Evolutionary conservation across 2,329 filamentous ascomycete genomes (phyloP), one percentile per base, ranked within the genome.

Genomic region (Fusarium euwallaceae): DNA sequence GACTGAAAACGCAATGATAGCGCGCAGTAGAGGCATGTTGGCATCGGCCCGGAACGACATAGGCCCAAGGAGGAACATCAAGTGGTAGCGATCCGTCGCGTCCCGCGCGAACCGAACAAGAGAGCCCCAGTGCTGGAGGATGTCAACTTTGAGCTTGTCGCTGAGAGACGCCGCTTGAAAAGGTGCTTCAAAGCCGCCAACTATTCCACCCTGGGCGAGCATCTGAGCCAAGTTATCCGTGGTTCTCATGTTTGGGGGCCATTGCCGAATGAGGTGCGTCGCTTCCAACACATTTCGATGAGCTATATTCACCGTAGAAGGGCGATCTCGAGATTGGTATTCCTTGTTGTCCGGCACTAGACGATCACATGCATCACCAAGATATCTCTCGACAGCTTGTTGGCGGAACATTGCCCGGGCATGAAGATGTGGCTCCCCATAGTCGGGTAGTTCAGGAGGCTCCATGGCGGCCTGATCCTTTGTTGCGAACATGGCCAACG

Each of bases 281-380:
- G 74, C 59, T 32, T 78, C 77, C 9, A 78, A 67, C 24, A 78
- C 77, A n/a, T 78, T 78, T 7, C 74, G 69, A 56, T 76, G 69
- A 48, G 68, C 64, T 16, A 72, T 72, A 12, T 77, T 78, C 3
- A 51, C 29, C 17, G 56, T 24, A 22, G 77, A 78, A 24, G 73
- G 77, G 6, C 70, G 59, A 29, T 78, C 77, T 17, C 77, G 69
- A 20, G 77, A 61, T n/a, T 60, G 24, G 37, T 78, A 78, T 7
- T 20, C 43, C 10, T 20, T 60, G 9, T 71, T 66, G 4, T n/a
- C 27, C 6, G 74, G 67, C 9, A n/a, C 27, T 14, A 16, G 9
- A 6, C 70, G 74, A 17, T 62, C 51, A 8, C 41, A 64, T 0
- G 64, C 56, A 36, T 70, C 68, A 8, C 64, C 70, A 5, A 71